Evolutionary conservation across 2,329 filamentous ascomycete species (phyloP), one percentile per base, ranked within the genome.

Genomic region (Shiraia sp.): DNA sequence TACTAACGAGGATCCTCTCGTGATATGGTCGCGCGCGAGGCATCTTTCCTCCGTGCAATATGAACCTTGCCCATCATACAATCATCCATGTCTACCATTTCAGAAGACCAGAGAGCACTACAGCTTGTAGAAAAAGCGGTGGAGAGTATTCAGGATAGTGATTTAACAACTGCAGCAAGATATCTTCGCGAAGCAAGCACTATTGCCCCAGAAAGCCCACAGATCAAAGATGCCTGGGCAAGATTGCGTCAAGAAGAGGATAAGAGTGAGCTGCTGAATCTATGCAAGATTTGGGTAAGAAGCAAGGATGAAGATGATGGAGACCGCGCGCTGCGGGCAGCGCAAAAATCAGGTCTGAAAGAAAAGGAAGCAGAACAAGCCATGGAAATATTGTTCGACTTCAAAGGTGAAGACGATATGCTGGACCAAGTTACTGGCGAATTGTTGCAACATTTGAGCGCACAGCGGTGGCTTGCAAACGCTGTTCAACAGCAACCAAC

Each of bases 181-280:
- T 62, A 66, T n/a, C 55, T 77, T 40, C 66, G 70, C 32, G 70
- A 76, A 55, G 74, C 74, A 24, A 70, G 69, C 16, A 66, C 68
- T 30, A 62, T 77, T 26, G 69, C 71, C 36, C 68, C 72, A 23
- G 60, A 71, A 10, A 70, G 72, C 51, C 54, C 59, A 9, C 54
- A 63, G 15, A 63, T 77, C 43, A 72, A 70, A 48, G 63, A 67
- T 29, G 66, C 63, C 40, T 73, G 72, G 66, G 47, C 69, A 16
- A 47, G 55, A n/a, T 45, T 77, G 35, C 66, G 68, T 45, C 59
- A 68, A 45, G 66, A 70, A 37, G 66, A 72, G 42, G 56, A 57
- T 12, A 68, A 63, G 36, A 61, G 57, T 25, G 63, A 68, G 29
- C 44, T 72, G 9, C 30, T 70, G 10, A 45, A 46, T 4, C 57